Evolutionary conservation across 805 yeast species (phyloP).

Genomic region (Candida dendrica): DNA sequence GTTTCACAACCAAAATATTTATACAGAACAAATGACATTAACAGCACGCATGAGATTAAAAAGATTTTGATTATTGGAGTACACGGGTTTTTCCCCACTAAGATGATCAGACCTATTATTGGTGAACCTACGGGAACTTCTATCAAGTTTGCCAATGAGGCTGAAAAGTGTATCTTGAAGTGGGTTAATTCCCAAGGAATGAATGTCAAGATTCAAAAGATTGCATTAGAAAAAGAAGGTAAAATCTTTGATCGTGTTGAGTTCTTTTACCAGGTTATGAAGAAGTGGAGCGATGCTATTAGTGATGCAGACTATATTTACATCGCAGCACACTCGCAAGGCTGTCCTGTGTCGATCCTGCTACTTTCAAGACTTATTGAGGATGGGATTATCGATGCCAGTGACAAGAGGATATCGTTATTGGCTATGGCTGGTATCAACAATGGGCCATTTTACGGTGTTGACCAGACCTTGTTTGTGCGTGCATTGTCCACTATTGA

Average conservation of each 20-base stretch:
- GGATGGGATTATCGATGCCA: slow-evolving; percentile 37
- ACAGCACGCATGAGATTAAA: slow-evolving; percentile 26
- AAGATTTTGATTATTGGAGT: slow-evolving; percentile 83
- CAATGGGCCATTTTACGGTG: slow-evolving; percentile 89
- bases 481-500: slow-evolving; percentile 89
- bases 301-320: slow-evolving; percentile 78
- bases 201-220: slow-evolving; percentile 64
- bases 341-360: slow-evolving; percentile 84
- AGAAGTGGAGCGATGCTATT: slow-evolving; percentile 49
- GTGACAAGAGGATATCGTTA: slow-evolving; percentile 46
- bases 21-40: slow-evolving; percentile 14
- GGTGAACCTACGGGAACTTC: slow-evolving; percentile 98
- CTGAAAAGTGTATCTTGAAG: slow-evolving; percentile 65
- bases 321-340: slow-evolving; percentile 93
- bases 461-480: slow-evolving; percentile 75
- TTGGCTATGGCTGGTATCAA: slow-evolving; percentile 95
- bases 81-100: slow-evolving; percentile 93
- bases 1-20: slow-evolving; percentile 20
- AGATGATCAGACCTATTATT: slow-evolving; percentile 73
- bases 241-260: slow-evolving; percentile 80
- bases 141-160: slow-evolving; percentile 81
- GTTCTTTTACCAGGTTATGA: slow-evolving; percentile 64
- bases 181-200: slow-evolving; percentile 45
- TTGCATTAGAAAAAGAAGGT: slow-evolving; percentile 93
- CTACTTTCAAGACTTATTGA: slow-evolving; percentile 68